These are phyloP conservation scores for Populus trichocarpa DNA, from an alignment of 441 rosid genomes.

Conservation along the genomic window DNA sequence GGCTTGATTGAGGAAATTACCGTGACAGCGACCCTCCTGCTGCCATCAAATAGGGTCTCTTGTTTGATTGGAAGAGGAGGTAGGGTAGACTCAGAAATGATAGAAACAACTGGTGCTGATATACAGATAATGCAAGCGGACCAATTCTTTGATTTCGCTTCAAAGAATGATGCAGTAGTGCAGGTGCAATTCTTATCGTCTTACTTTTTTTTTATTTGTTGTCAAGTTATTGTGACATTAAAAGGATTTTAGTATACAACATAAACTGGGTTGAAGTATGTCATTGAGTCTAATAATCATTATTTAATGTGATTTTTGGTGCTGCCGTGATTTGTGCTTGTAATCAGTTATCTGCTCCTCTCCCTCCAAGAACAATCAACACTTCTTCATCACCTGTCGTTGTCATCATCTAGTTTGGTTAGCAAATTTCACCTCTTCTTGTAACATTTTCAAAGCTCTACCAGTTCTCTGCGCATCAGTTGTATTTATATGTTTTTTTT, in stretches of 20 bases:
- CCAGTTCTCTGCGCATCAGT: background rate
- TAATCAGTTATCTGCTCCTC: background rate
- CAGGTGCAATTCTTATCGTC: constrained; percentile 37
- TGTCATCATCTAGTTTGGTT: background rate
- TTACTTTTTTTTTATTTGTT: background rate
- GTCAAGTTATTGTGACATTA: background rate
- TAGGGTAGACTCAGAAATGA: constrained; percentile 24
- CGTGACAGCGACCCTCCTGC: constrained; percentile 53
- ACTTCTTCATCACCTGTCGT: background rate
- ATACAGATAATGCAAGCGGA: constrained; percentile 37
- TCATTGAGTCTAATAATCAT: background rate
- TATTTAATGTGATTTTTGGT: background rate
- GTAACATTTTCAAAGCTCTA: background rate
- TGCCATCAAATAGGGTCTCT: constrained; percentile 33
- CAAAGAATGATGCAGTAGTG: constrained; percentile 42
- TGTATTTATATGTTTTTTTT: background rate
- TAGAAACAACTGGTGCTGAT: constrained; percentile 33
- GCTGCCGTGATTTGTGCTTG: background rate
- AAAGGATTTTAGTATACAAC: background rate
- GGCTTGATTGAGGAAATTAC: constrained; percentile 25
- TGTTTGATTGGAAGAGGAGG: constrained; percentile 30
- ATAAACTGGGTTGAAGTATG: background rate
- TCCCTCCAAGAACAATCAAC: background rate
- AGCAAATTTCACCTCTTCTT: background rate
- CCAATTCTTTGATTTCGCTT: constrained; percentile 20